phyloP scores from a whole-genome alignment of 2,329 filamentous ascomycete genomes.

The Penicillium sp. region DNA sequence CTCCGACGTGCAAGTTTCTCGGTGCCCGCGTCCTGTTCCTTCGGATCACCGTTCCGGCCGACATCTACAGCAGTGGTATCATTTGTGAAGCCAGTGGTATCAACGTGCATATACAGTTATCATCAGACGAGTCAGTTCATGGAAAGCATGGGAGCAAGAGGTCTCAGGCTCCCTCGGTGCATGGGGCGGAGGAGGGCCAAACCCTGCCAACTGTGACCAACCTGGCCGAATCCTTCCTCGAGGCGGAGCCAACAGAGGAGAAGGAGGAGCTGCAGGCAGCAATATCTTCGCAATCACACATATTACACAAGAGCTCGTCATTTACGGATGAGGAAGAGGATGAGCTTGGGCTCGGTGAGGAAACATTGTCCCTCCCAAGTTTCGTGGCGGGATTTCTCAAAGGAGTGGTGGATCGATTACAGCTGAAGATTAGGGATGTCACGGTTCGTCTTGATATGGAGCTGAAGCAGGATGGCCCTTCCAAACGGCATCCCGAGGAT shows the following conservation, averaged over 20 bases:
- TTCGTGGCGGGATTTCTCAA: conserved; percentile 63
- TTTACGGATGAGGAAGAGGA: conserved; percentile 54
- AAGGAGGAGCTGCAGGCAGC: conserved; percentile 61
- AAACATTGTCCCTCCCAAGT: conserved; percentile 57
- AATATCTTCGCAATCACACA: conserved; percentile 53
- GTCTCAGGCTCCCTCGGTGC: conserved; percentile 15
- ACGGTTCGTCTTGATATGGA: conserved; percentile 55
- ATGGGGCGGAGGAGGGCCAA: conserved; percentile 31
- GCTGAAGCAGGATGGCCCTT: conserved; percentile 41
- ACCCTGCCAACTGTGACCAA: conserved; percentile 59
- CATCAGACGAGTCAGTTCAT: conserved; percentile 40
- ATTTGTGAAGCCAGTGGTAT: conserved; percentile 79
- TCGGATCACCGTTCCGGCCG: conserved; percentile 80
- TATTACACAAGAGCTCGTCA: conserved; percentile 52
- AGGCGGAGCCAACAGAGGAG: conserved; percentile 59
- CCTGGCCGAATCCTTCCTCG: conserved; percentile 62
- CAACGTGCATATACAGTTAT: conserved; percentile 66
- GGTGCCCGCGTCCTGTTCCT: conserved; percentile 75
- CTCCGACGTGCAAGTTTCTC: conserved; percentile 68
- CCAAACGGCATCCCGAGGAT: conserved; percentile 37
- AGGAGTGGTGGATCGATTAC: conserved; percentile 59
- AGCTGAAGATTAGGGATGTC: conserved; percentile 56
- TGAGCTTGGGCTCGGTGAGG: conserved; percentile 55
- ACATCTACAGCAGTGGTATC: conserved; percentile 84
- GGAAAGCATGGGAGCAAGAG: conserved; percentile 32